Conservation (phyloP, 208 protist species). For the Crithidia mellificae region DNA sequence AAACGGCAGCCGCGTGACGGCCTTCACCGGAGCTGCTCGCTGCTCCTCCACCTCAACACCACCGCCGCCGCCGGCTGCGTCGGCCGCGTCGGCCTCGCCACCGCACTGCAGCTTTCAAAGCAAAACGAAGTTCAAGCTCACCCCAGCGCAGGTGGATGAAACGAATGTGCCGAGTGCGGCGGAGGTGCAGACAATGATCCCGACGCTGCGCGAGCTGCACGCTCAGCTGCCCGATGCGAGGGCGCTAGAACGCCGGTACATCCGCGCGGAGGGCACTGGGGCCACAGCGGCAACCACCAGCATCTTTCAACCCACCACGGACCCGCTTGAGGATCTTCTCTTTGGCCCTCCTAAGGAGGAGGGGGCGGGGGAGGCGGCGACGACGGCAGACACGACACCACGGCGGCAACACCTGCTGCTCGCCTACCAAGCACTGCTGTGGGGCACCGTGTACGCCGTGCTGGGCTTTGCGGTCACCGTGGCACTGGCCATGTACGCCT, state of each 20-base stretch:
- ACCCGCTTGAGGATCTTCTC: constrained; percentile 46
- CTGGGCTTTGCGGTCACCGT: constrained; percentile 47
- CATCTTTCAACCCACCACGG: constrained; percentile 39
- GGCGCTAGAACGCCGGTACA: constrained; percentile 58
- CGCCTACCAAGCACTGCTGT: constrained; percentile 70
- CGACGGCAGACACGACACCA: not conserved
- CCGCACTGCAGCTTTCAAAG: constrained; percentile 34
- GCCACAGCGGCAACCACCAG: not conserved
- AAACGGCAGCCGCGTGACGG: too few species aligned
- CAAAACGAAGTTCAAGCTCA: constrained; percentile 41
- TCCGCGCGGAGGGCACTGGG: constrained; percentile 5
- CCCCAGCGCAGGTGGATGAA: constrained; percentile 61
- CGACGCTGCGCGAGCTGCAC: constrained; percentile 49
- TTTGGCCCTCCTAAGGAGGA: constrained; percentile 32
- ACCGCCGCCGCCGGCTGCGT: not conserved
- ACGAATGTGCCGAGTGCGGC: constrained; percentile 57
- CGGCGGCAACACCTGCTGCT: constrained; percentile 59
- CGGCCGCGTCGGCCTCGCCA: not conserved
- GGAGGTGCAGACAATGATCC: constrained; percentile 60
- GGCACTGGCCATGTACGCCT: constrained; percentile 51
- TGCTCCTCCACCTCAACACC: not conserved
- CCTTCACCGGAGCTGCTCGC: not conserved
- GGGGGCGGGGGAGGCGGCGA: constrained; percentile 5
- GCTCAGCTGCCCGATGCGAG: constrained; percentile 60
- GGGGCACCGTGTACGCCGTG: constrained; percentile 70